Percentiles rank a stretch among this genome's conserved stretches.
Evolutionary conservation across 2,329 filamentous ascomycete species (phyloP).

Genomic region (Fusarium ambrosium): DNA sequence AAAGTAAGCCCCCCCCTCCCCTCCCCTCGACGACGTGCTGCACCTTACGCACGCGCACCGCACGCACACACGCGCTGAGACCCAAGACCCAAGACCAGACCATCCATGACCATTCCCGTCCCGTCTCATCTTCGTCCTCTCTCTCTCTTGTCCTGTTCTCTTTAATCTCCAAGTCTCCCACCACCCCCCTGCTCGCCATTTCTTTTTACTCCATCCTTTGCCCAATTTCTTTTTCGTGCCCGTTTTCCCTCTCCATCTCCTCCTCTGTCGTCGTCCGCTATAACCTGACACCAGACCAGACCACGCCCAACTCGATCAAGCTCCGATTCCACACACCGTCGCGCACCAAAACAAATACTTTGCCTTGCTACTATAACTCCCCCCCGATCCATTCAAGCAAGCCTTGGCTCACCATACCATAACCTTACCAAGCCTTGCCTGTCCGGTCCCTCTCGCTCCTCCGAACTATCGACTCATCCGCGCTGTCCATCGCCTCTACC

Average conservation of each 20-base stretch:
- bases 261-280: background rate
- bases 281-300: background rate
- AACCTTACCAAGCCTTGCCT: background rate
- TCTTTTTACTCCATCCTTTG: conserved; percentile 8
- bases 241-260: background rate
- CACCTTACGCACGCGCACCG: background rate
- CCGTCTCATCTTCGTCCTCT: conserved; percentile 8
- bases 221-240: background rate
- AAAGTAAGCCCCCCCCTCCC: background rate
- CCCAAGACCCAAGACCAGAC: background rate
- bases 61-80: background rate
- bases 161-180: conserved; percentile 7
- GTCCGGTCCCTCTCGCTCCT: background rate
- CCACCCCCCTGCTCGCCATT: background rate
- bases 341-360: background rate
- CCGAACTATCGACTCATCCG: conserved; percentile 2
- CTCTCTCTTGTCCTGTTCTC: background rate
- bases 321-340: background rate
- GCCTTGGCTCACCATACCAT: background rate
- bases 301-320: background rate
- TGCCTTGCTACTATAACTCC: background rate
- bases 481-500: background rate
- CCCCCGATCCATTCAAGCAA: background rate
- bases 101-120: conserved; percentile 1
- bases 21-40: background rate